Conservation (phyloP, 1,284 basidiomycete genomes). For the Mycena sp. region DNA sequence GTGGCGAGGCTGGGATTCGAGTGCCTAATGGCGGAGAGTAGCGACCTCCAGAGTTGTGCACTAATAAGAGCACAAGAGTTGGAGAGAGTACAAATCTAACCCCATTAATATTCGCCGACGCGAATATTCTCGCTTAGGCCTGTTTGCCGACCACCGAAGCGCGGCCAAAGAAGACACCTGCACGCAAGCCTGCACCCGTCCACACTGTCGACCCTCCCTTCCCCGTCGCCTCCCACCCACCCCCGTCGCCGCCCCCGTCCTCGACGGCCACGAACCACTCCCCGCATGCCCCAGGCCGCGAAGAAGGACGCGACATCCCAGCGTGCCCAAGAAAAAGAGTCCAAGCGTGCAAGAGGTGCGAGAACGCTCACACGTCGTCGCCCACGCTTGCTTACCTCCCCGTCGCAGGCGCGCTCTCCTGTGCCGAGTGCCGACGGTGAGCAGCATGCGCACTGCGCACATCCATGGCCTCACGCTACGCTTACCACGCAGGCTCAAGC, state of each 20-base stretch:
- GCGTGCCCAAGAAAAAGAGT: constrained; percentile 59
- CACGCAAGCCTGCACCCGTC: too few relatives aligned
- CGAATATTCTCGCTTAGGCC: too few relatives aligned
- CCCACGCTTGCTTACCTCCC: not conserved
- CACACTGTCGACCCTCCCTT: not conserved
- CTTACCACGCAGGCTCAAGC: constrained; percentile 61
- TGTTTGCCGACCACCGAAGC: too few relatives aligned
- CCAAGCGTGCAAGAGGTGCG: constrained; percentile 69
- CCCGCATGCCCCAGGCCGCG: constrained; percentile 51
- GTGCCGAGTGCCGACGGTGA: constrained; percentile 77
- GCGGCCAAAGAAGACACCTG: too few relatives aligned
- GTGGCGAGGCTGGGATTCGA: too few relatives aligned
- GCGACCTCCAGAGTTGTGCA: too few relatives aligned
- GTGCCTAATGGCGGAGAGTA: too few relatives aligned
- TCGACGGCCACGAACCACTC: too few relatives aligned
- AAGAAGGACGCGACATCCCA: constrained; percentile 51
- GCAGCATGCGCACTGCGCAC: constrained; percentile 31
- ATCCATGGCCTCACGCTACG: too few relatives aligned
- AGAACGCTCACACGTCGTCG: not conserved
- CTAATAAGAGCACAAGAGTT: too few relatives aligned
- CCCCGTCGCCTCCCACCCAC: constrained; percentile 2
- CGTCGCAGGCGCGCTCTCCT: constrained; percentile 65
- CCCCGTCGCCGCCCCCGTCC: not conserved
- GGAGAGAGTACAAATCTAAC: too few relatives aligned
- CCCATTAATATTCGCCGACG: too few relatives aligned